These are phyloP conservation scores for Piper longum DNA, from an alignment of 164 flowering plant genomes.

Conservation along the genomic window DNA sequence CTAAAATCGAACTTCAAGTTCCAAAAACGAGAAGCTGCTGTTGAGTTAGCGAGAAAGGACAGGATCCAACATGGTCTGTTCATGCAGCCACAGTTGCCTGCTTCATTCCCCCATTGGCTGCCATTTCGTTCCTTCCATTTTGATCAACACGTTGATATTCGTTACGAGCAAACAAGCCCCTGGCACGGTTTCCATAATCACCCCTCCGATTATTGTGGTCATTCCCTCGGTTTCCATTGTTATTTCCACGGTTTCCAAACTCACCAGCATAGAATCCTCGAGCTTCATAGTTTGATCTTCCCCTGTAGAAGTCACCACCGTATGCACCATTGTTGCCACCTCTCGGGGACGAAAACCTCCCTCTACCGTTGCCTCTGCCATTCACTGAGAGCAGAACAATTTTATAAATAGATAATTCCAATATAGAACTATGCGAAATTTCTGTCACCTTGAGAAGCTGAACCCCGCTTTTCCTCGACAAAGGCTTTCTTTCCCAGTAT, in stretches of 20 bases:
- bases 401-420: neutral
- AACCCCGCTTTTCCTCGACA: constrained; percentile 63
- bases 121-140: constrained; percentile 43
- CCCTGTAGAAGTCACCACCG: constrained; percentile 4
- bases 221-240: constrained; percentile 21
- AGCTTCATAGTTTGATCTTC: constrained; percentile 39
- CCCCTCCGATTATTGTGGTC: constrained; percentile 40
- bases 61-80: too few species aligned
- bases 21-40: neutral
- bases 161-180: constrained; percentile 31
- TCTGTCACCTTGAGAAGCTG: constrained; percentile 41
- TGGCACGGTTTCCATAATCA: constrained; percentile 38
- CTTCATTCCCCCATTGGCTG: constrained; percentile 10
- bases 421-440: neutral
- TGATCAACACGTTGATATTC: constrained; percentile 27
- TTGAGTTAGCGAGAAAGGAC: too few species aligned
- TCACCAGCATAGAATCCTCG: constrained; percentile 51
- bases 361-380: constrained; percentile 15
- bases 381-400: constrained; percentile 19
- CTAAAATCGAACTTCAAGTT: neutral
- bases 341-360: constrained; percentile 27
- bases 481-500: constrained; percentile 43
- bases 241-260: constrained; percentile 35
- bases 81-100: constrained; percentile 1
- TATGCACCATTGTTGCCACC: constrained; percentile 22